Percentiles rank a stretch among this genome's conserved stretches.
These are phyloP conservation scores for Firmiana major DNA, from an alignment of 345 rosid genomes.

Conservation along the genomic window DNA sequence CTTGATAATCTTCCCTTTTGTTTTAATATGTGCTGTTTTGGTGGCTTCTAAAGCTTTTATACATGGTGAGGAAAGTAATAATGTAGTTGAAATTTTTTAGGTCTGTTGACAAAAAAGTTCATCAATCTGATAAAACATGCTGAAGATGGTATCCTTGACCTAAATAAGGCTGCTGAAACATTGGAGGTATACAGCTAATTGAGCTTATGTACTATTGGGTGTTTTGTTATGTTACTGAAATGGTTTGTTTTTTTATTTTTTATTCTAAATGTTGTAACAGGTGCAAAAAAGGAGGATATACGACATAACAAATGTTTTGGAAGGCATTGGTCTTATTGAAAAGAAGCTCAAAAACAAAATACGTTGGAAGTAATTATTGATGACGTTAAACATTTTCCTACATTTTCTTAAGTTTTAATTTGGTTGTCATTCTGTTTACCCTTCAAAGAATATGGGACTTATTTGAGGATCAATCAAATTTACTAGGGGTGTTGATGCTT, in stretches of 20 bases:
- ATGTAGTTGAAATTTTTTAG: conserved; percentile 38
- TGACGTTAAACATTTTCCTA: conserved; percentile 19
- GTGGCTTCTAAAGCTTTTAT: conserved; percentile 7
- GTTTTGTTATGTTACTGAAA: neutral
- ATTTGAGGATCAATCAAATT: conserved; percentile 31
- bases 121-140: conserved; percentile 73
- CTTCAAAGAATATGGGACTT: conserved; percentile 21
- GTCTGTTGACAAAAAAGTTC: conserved; percentile 88
- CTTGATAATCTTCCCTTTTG: neutral
- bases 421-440: conserved; percentile 14
- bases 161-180: conserved; percentile 88
- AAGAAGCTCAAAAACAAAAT: conserved; percentile 91
- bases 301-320: conserved; percentile 97
- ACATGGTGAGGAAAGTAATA: neutral
- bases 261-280: conserved; percentile 29
- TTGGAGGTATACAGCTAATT: conserved; percentile 51
- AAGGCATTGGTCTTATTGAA: conserved; percentile 96
- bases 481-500: conserved; percentile 73
- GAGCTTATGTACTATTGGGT: conserved; percentile 2
- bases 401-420: conserved; percentile 15
- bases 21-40: neutral
- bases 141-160: conserved; percentile 85
- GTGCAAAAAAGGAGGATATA: conserved; percentile 96
- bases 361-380: conserved; percentile 74
- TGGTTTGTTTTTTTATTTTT: neutral